Base-by-base conservation (phyloP, 495 filamentous ascomycete species). In the Sabuloglossum arenarium region DNA sequence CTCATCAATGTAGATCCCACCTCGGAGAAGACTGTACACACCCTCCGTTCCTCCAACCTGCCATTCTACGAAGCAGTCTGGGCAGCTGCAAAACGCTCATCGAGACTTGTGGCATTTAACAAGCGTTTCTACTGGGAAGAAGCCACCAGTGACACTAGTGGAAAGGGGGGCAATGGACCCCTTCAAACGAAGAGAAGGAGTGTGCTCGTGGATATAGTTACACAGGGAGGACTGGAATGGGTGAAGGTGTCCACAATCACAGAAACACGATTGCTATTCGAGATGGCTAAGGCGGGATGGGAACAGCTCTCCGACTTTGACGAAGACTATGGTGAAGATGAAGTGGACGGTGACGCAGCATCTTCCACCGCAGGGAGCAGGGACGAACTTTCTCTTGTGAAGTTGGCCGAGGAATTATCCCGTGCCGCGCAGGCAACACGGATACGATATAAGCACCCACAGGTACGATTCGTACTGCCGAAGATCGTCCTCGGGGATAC, bases 241-340 rank as follows among this genome's bases (percentile, higher is more conserved):
- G 72, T 80, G 59, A 82, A 80, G 60, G 75, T 81, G 1, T 79
- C 74, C 50, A 80, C 75, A 25, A 66, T 80, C 29, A 75, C 76
- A 56, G 72, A 76, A 57, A 71, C 64, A 42, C 71, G 79, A 53
- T 64, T 82, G 29, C 61, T 79, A 43, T 75, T 79, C 58, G 78
- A 81, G 54, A 74, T 81, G 62, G 79, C 79, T n/a, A 74, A 80
- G 65, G 76, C 75, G 49, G 77, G 77, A 6, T 80, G 77, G 75
- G 77, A 79, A 60, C 59, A 49, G 24, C 64, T 64, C 32, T 61
- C 58, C 24, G 53, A 57, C 11, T 57, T 50, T 6, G 71, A 71
- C 1, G 29, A 59, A 59, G 68, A 68, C 31, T 66, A 67, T 25
- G 64, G 63, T 1, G 59, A 68, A 53, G 54, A 60, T 21, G 58